A percentile compares a stretch with the other conserved stretches of the same genome.
Conservation (phyloP, 768 basidiomycete species). For the Tylopilus subfusipes region DNA sequence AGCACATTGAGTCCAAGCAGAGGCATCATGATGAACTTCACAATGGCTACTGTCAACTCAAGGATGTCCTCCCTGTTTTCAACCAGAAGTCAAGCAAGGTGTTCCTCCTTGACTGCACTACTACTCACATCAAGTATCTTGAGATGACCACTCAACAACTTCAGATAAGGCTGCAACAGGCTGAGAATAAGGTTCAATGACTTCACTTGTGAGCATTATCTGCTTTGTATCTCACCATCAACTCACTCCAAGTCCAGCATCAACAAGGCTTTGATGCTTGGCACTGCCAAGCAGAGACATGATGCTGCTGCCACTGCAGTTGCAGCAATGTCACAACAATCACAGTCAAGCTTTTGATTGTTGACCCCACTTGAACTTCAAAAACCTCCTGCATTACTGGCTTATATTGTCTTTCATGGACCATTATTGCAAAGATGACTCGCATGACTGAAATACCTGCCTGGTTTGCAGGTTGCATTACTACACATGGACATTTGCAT, state of each 20-base stretch:
- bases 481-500: slow-evolving; percentile 43
- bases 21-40: too few relatives aligned
- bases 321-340: slow-evolving; percentile 46
- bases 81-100: too few relatives aligned
- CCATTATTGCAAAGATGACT: slow-evolving; percentile 37
- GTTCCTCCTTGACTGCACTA: too few relatives aligned
- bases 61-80: too few relatives aligned
- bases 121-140: too few relatives aligned
- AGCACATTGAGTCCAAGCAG: too few relatives aligned
- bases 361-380: slow-evolving; percentile 21
- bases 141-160: too few relatives aligned
- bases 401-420: slow-evolving; percentile 37
- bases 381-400: slow-evolving; percentile 30
- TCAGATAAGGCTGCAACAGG: too few relatives aligned
- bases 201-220: slow-evolving; percentile 52
- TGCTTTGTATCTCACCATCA: background rate
- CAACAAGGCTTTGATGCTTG: slow-evolving; percentile 87
- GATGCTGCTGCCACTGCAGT: slow-evolving; percentile 54
- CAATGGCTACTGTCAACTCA: too few relatives aligned
- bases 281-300: slow-evolving; percentile 70
- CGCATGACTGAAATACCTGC: too few relatives aligned
- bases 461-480: too few relatives aligned
- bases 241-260: slow-evolving; percentile 40
- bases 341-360: slow-evolving; percentile 45
- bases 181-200: background rate